Base-by-base conservation (phyloP, 1,284 basidiomycete genomes). In the Kwoniella shivajii region DNA sequence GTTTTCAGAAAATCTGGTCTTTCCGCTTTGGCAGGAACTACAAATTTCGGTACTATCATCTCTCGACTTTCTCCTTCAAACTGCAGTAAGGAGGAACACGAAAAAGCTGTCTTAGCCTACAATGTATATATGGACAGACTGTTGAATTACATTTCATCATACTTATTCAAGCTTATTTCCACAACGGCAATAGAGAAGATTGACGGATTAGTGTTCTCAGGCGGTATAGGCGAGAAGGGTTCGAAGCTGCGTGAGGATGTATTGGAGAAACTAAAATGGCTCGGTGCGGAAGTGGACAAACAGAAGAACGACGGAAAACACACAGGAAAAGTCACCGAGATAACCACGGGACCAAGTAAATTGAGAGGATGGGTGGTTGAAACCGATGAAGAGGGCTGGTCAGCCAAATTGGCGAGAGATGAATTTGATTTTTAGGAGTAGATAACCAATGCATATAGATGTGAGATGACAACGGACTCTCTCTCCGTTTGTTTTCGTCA, bases 151-250 rank as follows among this genome's bases (percentile, higher is more conserved):
- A 69, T 92, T 29, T 87, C 88, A 5, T 81, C 85, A 46, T 92
- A 90, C 71, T 84, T 87, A 62, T 77, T 89, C 65, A 87, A 89
- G 71, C 82, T 92, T 7, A 80, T 82, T 1, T 59, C 65, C 2
- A 82, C 83, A 6, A 45, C 63, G 1, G 61, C 66, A 18, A 59
- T 68, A 10, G 64, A 26, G 52, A 77, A 60, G 14, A 84, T 92
- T 6, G 88, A 92, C 72, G 90, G 86, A 3, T 72, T 93, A 29
- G 88, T 92, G 9, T 93, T 94, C 71, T 83, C 88, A 0, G 91
- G 90, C 4, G 90, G 90, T 0, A 90, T 94, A 51, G 91, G 91
- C 0, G 91, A 94, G 78, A 81, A 82, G 64, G 84, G 86, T 49
- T 79, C 77, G 6, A 79, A 83, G 60, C 74, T 94, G 56, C 78